These are phyloP conservation scores for Venturia asperata DNA, from an alignment of 2,329 filamentous ascomycete species.

Conservation along the genomic window DNA sequence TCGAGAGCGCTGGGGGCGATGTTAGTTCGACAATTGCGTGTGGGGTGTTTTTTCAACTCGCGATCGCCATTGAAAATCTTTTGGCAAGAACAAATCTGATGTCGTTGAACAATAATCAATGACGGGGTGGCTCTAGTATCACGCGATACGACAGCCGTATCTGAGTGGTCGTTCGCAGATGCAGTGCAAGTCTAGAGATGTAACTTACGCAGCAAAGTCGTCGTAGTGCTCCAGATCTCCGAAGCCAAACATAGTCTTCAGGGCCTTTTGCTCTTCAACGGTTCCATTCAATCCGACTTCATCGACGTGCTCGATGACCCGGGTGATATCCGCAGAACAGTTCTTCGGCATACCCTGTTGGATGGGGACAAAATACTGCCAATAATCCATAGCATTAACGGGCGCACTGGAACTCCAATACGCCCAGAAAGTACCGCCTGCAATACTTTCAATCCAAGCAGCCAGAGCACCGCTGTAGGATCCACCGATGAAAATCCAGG, in stretches of 20 bases:
- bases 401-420: constrained; percentile 52
- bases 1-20: constrained; percentile 38
- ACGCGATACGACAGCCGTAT: no score
- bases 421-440: constrained; percentile 53
- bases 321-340: constrained; percentile 47
- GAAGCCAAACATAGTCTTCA: constrained; percentile 50
- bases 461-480: constrained; percentile 51
- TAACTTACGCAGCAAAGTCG: constrained; percentile 42
- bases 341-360: constrained; percentile 52
- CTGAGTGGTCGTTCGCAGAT: no score
- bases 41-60: constrained; percentile 13
- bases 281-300: constrained; percentile 27
- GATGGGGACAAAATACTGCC: constrained; percentile 53
- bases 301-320: constrained; percentile 47
- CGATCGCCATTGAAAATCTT: no score
- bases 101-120: no score
- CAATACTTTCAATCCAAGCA: constrained; percentile 48
- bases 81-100: no score
- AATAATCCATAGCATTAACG: constrained; percentile 50
- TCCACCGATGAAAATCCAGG: constrained; percentile 51
- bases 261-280: constrained; percentile 29
- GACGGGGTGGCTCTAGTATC: no score
- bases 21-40: neutral
- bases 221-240: constrained; percentile 44
- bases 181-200: neutral